Evolutionary conservation across 768 basidiomycete species (phyloP).

Genomic region (Pholiota microspora): DNA sequence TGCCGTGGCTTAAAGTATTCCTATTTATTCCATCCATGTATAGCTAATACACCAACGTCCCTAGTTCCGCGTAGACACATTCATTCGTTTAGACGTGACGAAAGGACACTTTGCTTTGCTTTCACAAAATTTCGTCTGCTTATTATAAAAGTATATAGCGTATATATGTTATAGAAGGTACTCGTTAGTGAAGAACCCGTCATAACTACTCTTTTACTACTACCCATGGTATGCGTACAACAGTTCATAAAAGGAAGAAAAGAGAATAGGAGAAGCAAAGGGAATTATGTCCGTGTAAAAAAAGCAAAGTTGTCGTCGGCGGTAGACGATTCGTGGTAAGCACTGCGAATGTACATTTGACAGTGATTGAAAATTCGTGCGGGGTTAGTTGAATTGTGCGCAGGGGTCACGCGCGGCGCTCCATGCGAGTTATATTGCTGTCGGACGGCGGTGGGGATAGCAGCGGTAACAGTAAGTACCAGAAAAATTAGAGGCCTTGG

Average conservation of each 20-base stretch:
- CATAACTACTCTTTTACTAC: constrained; percentile 4
- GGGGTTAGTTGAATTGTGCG: not conserved
- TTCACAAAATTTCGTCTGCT: not conserved
- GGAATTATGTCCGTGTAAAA: not conserved
- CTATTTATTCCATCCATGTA: constrained; percentile 11
- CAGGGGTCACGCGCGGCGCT: not conserved
- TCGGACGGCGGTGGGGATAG: not conserved
- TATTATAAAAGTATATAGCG: constrained; percentile 13
- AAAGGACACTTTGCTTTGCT: not conserved
- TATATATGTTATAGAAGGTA: constrained; percentile 16
- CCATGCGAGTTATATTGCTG: not conserved
- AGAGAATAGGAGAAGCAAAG: not conserved
- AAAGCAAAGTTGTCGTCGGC: not conserved
- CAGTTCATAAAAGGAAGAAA: constrained; percentile 3
- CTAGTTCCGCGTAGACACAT: not conserved
- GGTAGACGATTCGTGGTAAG: not conserved
- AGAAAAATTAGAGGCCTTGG: not conserved
- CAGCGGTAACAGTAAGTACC: not conserved
- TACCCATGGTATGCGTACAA: constrained; percentile 16
- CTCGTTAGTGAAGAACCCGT: constrained; percentile 4
- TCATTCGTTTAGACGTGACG: not conserved
- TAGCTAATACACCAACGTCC: constrained; percentile 1
- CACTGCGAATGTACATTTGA: not conserved
- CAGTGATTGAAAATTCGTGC: no score
- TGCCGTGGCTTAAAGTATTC: constrained; percentile 9